Evolutionary conservation across 2,329 filamentous ascomycete genomes (phyloP).

Genomic region (Mycosphaerelloides madeirae): DNA sequence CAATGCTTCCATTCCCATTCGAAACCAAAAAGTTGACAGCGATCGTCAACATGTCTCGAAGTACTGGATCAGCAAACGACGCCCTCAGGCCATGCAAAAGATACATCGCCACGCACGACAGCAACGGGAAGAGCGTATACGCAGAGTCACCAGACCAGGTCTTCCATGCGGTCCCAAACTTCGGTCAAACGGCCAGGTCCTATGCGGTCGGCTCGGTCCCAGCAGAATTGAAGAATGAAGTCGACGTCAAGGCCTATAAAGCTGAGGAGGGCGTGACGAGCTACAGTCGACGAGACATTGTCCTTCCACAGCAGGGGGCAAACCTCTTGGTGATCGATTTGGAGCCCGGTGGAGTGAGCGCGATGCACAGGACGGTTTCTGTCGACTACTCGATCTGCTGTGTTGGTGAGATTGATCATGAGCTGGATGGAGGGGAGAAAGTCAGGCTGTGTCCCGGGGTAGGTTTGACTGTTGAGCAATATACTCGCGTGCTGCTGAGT

Average conservation of each 20-base stretch:
- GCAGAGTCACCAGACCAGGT: slow-evolving; percentile 17
- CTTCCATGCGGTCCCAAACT: slow-evolving; percentile 6
- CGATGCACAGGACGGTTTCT: slow-evolving; percentile 22
- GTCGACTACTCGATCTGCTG: slow-evolving; percentile 20
- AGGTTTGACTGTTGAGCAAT: neutral
- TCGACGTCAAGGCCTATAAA: slow-evolving; percentile 19
- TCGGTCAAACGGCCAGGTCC: slow-evolving; percentile 15
- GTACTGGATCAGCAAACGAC: slow-evolving; percentile 7
- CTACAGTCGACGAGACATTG: slow-evolving; percentile 13
- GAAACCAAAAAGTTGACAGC: no score
- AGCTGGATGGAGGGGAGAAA: slow-evolving; percentile 20
- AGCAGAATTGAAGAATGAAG: slow-evolving; percentile 14
- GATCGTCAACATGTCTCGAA: slow-evolving; percentile 6
- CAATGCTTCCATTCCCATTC: no score
- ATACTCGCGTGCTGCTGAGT: neutral
- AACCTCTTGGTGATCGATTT: slow-evolving; percentile 20
- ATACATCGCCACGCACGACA: slow-evolving; percentile 23
- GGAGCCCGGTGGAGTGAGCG: slow-evolving; percentile 16
- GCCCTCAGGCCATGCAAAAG: slow-evolving; percentile 19
- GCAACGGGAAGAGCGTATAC: slow-evolving; percentile 17
- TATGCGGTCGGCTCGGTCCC: slow-evolving; percentile 18
- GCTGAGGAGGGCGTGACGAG: slow-evolving; percentile 14
- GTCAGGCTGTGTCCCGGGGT: slow-evolving; percentile 19
- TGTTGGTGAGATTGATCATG: slow-evolving; percentile 21
- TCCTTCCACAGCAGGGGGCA: slow-evolving; percentile 15